Conservation (phyloP, 208 protist species). For the Naegleria fowleri region DNA sequence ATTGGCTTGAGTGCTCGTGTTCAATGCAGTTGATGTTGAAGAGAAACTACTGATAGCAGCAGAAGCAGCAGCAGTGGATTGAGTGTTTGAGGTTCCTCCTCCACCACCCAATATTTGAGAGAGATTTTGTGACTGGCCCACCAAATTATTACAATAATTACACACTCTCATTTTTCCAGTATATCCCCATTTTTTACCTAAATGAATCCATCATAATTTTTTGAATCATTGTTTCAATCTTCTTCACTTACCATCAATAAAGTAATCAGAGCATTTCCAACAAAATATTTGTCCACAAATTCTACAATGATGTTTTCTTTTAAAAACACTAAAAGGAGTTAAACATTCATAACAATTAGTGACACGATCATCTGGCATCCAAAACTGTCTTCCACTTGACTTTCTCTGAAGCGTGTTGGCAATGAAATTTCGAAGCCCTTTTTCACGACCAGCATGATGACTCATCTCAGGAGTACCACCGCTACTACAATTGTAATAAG, state of each 20-base stretch:
- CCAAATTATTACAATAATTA: constrained; percentile 8
- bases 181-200: neutral
- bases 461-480: neutral
- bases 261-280: constrained; percentile 47
- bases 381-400: constrained; percentile 38
- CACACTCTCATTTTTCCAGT: constrained; percentile 8
- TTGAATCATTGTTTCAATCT: no score
- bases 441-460: neutral
- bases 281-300: constrained; percentile 76
- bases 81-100: no score
- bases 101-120: no score
- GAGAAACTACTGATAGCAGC: no score
- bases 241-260: neutral
- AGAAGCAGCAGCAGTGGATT: no score
- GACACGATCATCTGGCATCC: constrained; percentile 63
- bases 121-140: no score
- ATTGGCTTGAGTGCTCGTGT: no score
- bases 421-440: neutral
- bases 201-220: no score
- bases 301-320: constrained; percentile 65
- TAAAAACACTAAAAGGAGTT: constrained; percentile 52
- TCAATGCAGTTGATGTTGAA: no score
- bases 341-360: constrained; percentile 61
- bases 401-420: neutral
- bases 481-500: neutral